phyloP scores from a whole-genome alignment of 331 rosid genomes.

The Quercus phellos region DNA sequence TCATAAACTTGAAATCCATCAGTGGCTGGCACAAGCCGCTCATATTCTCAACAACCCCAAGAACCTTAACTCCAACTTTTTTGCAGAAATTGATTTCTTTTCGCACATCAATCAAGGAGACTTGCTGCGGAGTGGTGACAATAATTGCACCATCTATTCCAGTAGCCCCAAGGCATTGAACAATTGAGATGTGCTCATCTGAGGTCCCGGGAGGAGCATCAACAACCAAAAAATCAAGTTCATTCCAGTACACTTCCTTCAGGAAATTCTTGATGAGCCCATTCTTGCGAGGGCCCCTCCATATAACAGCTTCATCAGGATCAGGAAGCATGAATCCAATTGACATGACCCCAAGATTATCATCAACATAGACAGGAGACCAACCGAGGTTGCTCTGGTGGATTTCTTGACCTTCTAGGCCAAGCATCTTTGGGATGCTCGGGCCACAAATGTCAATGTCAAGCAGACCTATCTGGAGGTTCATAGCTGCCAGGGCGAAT shows the following conservation, averaged over 20 bases:
- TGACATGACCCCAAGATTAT: conserved; percentile 93
- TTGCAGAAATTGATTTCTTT: conserved; percentile 91
- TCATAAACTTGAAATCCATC: conserved; percentile 56
- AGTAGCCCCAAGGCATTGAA: conserved; percentile 61
- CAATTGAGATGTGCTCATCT: conserved; percentile 85
- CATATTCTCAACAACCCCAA: conserved; percentile 92
- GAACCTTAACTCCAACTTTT: conserved; percentile 69
- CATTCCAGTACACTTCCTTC: conserved; percentile 89
- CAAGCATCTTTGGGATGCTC: conserved; percentile 95
- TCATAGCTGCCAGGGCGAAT: conserved; percentile 84
- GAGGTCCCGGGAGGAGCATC: conserved; percentile 99
- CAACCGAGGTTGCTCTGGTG: conserved; percentile 96
- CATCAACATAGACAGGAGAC: conserved; percentile 92
- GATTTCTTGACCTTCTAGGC: conserved; percentile 84
- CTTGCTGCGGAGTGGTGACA: conserved; percentile 92
- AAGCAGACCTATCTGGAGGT: conserved; percentile 89
- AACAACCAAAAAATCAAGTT: conserved; percentile 78
- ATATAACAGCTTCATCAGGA: conserved; percentile 79
- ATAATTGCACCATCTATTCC: conserved; percentile 85
- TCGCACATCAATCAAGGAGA: conserved; percentile 76
- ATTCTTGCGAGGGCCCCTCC: conserved; percentile 92
- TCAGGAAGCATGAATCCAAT: conserved; percentile 80
- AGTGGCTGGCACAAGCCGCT: conserved; percentile 71
- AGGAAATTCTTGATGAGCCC: conserved; percentile 82
- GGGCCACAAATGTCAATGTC: conserved; percentile 98